A percentile compares a stretch with the other conserved stretches of the same genome.
phyloP scores from a whole-genome alignment of 1,139 yeast genomes.

The Suhomyces chickasaworum region DNA sequence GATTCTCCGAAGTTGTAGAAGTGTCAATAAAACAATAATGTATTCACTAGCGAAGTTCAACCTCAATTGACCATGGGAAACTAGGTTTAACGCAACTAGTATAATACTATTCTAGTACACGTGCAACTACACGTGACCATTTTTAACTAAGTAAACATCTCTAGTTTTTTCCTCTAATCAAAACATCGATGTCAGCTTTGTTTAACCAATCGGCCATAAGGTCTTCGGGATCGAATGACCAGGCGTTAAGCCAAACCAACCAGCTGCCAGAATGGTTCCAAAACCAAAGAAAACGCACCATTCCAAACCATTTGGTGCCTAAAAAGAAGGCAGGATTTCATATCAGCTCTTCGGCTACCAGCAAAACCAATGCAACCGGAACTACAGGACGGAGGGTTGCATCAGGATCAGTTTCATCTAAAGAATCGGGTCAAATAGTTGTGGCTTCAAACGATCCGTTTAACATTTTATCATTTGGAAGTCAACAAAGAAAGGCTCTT shows the following conservation, averaged over 20 bases:
- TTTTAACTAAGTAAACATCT: not conserved
- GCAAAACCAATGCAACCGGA: slow-evolving; percentile 13
- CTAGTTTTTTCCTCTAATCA: slow-evolving; percentile 3
- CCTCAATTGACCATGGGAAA: too few species aligned
- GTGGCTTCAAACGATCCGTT: slow-evolving; percentile 30
- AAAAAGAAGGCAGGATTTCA: slow-evolving; percentile 48
- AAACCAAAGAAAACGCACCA: slow-evolving; percentile 56
- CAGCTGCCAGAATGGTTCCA: slow-evolving; percentile 53
- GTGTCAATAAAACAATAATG: too few species aligned
- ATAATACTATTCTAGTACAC: too few species aligned
- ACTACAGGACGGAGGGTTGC: slow-evolving; percentile 10
- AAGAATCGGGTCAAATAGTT: slow-evolving; percentile 11
- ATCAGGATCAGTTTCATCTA: slow-evolving; percentile 11
- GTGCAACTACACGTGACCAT: not conserved
- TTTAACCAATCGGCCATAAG: slow-evolving; percentile 11
- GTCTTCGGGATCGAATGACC: slow-evolving; percentile 5
- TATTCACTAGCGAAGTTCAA: too few species aligned
- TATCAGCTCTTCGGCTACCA: slow-evolving; percentile 28
- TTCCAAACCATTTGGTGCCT: slow-evolving; percentile 57
- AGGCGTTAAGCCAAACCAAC: slow-evolving; percentile 1
- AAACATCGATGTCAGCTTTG: slow-evolving; percentile 11
- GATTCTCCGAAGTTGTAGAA: too few species aligned
- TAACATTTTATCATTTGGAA: slow-evolving; percentile 45
- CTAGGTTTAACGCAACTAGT: too few species aligned
- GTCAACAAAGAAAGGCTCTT: slow-evolving; percentile 27